Conservation (phyloP, 2,329 filamentous ascomycete genomes). For the Fusarium verrucosum region DNA sequence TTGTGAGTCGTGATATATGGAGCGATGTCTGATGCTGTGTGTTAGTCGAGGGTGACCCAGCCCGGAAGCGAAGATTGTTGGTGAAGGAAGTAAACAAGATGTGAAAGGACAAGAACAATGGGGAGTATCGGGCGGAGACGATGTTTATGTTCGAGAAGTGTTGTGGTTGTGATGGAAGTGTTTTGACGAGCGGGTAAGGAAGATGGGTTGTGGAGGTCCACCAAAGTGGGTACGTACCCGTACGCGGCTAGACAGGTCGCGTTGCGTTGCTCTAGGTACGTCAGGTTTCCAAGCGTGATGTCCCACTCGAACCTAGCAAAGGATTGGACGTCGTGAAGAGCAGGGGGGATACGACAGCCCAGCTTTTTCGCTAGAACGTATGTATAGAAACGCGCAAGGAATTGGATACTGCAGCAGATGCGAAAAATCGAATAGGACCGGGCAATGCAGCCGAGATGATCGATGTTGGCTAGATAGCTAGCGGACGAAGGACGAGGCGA, state of each 20-base stretch:
- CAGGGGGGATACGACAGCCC: conserved; percentile 23
- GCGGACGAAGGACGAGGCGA: neutral
- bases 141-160: conserved; percentile 49
- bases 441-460: neutral
- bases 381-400: conserved; percentile 37
- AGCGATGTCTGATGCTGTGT: conserved; percentile 41
- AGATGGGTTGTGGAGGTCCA: conserved; percentile 40
- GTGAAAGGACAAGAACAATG: conserved; percentile 40
- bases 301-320: conserved; percentile 42
- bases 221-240: conserved; percentile 48
- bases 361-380: conserved; percentile 32
- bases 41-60: conserved; percentile 43
- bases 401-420: conserved; percentile 18
- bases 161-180: conserved; percentile 50
- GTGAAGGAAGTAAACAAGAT: conserved; percentile 39
- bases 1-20: conserved; percentile 45
- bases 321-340: conserved; percentile 37
- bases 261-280: conserved; percentile 48
- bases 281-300: conserved; percentile 43
- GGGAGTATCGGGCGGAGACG: conserved; percentile 42
- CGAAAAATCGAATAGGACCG: conserved; percentile 7
- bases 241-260: conserved; percentile 44
- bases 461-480: conserved; percentile 11
- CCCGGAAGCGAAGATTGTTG: conserved; percentile 25
- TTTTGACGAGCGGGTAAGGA: conserved; percentile 51